Conservation (phyloP, 345 rosid genomes). For the Tarenaya hassleriana region DNA sequence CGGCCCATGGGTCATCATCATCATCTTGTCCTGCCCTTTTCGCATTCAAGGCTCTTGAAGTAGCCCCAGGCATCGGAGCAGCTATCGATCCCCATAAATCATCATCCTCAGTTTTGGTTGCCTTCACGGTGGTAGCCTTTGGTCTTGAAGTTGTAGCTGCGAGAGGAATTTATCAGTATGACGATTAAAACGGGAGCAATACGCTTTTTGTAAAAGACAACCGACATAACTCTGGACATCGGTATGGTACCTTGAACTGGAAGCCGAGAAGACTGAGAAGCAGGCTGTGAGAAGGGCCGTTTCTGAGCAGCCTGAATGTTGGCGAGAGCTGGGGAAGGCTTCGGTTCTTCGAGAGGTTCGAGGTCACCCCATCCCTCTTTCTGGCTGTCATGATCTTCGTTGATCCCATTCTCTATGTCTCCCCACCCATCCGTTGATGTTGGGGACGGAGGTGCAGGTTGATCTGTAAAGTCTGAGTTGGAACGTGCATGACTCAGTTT, state of each 20-base stretch:
- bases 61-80: conserved; percentile 65
- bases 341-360: conserved; percentile 85
- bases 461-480: conserved; percentile 64
- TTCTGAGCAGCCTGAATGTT: conserved; percentile 93
- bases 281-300: conserved; percentile 69
- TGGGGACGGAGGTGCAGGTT: conserved; percentile 68
- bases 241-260: conserved; percentile 59
- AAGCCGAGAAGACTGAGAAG: conserved; percentile 58
- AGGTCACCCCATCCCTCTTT: conserved; percentile 98
- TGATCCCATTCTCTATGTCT: conserved; percentile 76
- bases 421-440: conserved; percentile 99
- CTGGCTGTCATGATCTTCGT: conserved; percentile 64
- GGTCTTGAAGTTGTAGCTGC: conserved; percentile 58
- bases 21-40: conserved; percentile 43
- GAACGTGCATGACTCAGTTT: conserved; percentile 52
- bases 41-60: conserved; percentile 58
- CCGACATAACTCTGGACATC: conserved; percentile 3
- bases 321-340: conserved; percentile 69
- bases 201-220: conserved; percentile 12
- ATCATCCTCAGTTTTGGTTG: conserved; percentile 55
- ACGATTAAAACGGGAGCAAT: background rate
- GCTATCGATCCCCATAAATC: conserved; percentile 98
- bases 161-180: background rate
- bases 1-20: conserved; percentile 90
- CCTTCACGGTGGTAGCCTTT: conserved; percentile 39